phyloP scores from a whole-genome alignment of 768 basidiomycete species.

The Myochromella boudieri region DNA sequence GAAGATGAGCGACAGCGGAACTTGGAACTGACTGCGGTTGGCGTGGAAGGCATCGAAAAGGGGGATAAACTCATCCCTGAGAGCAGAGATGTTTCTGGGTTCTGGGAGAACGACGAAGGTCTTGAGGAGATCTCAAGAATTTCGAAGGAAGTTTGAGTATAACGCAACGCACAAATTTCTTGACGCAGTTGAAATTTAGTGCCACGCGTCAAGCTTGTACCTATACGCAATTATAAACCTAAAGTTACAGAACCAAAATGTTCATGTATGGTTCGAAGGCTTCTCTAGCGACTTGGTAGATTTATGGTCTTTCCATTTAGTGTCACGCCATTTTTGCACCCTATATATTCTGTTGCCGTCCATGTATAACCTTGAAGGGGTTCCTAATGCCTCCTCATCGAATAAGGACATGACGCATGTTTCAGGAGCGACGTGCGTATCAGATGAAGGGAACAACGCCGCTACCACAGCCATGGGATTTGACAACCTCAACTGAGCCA shows the following conservation, averaged over 20 bases:
- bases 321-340: background rate
- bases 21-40: too few species aligned
- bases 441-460: background rate
- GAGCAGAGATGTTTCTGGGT: slow-evolving; percentile 33
- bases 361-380: background rate
- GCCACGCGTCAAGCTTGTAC: too few species aligned
- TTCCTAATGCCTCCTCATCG: background rate
- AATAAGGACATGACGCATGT: background rate
- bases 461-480: slow-evolving; percentile 1
- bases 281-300: too few species aligned
- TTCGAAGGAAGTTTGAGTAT: slow-evolving; percentile 56
- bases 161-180: too few species aligned
- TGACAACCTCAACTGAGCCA: background rate
- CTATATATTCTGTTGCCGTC: background rate
- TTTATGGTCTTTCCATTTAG: too few species aligned
- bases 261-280: too few species aligned
- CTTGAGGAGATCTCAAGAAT: slow-evolving; percentile 67
- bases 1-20: slow-evolving; percentile 14
- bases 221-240: too few species aligned
- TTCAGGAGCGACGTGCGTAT: background rate
- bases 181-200: too few species aligned
- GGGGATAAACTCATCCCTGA: slow-evolving; percentile 1
- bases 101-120: slow-evolving; percentile 77
- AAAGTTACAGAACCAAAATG: too few species aligned
- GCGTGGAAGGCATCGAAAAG: background rate